Evolutionary conservation across 2,329 filamentous ascomycete genomes (phyloP).

Genomic region (Xylariaceae sp.): DNA sequence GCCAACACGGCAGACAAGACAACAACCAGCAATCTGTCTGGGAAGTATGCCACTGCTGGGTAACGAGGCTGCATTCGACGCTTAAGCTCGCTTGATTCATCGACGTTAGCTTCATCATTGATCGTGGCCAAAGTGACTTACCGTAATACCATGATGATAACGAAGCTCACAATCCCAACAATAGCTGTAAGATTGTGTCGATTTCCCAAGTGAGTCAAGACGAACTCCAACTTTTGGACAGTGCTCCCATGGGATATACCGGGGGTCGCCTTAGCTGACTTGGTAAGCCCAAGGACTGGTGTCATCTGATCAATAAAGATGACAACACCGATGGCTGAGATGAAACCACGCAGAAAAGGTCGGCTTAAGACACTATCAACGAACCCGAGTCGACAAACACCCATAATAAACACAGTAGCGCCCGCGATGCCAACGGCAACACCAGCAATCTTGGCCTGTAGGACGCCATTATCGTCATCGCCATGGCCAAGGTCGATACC

Average conservation of each 20-base stretch:
- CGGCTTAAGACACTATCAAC: slow-evolving; percentile 90
- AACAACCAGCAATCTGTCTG: slow-evolving; percentile 87
- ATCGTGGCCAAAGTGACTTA: slow-evolving; percentile 34
- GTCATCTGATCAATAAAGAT: slow-evolving; percentile 94
- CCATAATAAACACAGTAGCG: slow-evolving; percentile 81
- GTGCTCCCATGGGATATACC: slow-evolving; percentile 80
- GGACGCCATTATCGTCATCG: slow-evolving; percentile 56
- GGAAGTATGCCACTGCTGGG: slow-evolving; percentile 78
- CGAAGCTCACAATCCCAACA: slow-evolving; percentile 75
- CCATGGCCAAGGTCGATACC: slow-evolving; percentile 67
- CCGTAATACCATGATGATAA: slow-evolving; percentile 86
- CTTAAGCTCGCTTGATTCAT: slow-evolving; percentile 68
- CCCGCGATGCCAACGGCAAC: slow-evolving; percentile 86
- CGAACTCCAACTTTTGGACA: slow-evolving; percentile 78
- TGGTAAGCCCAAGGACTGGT: slow-evolving; percentile 76
- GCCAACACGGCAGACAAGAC: slow-evolving; percentile 77
- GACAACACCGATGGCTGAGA: slow-evolving; percentile 93
- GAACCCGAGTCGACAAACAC: slow-evolving; percentile 81
- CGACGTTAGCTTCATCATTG: slow-evolving; percentile 6
- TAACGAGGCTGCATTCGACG: slow-evolving; percentile 73
- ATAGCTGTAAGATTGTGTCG: slow-evolving; percentile 71
- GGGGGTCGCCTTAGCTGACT: slow-evolving; percentile 55
- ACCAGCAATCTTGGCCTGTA: slow-evolving; percentile 81
- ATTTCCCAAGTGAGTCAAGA: slow-evolving; percentile 61
- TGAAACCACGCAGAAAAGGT: slow-evolving; percentile 91